phyloP scores from a whole-genome alignment of 2,329 filamentous ascomycete genomes.

The Metarhizium guizhouense region DNA sequence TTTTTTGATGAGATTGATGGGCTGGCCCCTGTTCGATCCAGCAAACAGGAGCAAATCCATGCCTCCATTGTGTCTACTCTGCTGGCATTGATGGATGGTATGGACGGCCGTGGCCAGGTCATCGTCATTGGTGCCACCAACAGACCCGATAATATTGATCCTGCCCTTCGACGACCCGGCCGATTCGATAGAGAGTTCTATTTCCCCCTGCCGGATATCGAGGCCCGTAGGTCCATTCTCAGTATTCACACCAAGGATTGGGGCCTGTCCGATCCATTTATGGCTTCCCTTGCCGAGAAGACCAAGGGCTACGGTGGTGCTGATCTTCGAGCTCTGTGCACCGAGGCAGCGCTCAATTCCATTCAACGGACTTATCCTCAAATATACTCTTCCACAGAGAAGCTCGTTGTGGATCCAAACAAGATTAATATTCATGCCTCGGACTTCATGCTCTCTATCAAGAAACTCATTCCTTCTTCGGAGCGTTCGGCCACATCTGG shows the following conservation, averaged over 20 bases:
- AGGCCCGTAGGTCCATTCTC: constrained; percentile 75
- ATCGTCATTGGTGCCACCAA: constrained; percentile 99
- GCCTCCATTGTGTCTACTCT: constrained; percentile 93
- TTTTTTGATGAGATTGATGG: constrained; percentile 99
- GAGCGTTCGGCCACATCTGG: constrained; percentile 81
- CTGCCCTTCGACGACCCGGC: constrained; percentile 85
- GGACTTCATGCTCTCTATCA: constrained; percentile 95
- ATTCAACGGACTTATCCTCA: constrained; percentile 95
- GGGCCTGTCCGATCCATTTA: constrained; percentile 74
- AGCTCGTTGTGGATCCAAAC: constrained; percentile 76
- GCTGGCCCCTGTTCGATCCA: constrained; percentile 87
- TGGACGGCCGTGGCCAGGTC: constrained; percentile 96
- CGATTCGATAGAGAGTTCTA: constrained; percentile 98
- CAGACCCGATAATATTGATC: constrained; percentile 90
- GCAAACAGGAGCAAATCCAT: constrained; percentile 98
- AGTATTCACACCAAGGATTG: constrained; percentile 94
- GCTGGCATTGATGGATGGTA: constrained; percentile 92
- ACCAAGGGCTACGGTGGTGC: constrained; percentile 97
- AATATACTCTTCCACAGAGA: constrained; percentile 85
- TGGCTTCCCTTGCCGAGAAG: constrained; percentile 71
- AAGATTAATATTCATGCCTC: constrained; percentile 83
- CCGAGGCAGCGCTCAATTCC: constrained; percentile 89
- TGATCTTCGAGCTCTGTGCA: constrained; percentile 87
- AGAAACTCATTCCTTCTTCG: constrained; percentile 92
- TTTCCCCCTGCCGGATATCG: constrained; percentile 80